phyloP scores from a whole-genome alignment of 768 basidiomycete species.

The Rhodotorula toruloides region DNA sequence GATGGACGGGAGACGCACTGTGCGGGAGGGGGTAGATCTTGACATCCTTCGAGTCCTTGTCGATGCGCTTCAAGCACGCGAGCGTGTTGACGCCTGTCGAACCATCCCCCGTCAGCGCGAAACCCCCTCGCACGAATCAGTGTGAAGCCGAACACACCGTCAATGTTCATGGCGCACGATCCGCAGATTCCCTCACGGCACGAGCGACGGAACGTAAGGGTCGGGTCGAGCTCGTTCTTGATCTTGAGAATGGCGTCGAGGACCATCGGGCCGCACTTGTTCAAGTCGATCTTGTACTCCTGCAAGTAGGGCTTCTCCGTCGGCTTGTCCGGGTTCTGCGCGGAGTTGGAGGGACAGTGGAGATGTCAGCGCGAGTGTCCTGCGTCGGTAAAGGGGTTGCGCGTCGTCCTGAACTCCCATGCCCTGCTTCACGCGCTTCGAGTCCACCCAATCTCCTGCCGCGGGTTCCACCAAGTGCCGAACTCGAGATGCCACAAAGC shows the following conservation, averaged over 20 bases:
- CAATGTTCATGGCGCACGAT: conserved; percentile 98
- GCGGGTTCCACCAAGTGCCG: no score
- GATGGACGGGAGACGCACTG: conserved; percentile 61
- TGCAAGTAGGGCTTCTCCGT: conserved; percentile 83
- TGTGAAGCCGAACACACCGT: conserved; percentile 57
- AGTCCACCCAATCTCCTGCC: no score
- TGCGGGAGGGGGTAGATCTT: conserved; percentile 98
- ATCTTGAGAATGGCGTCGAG: conserved; percentile 96
- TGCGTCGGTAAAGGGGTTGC: no score
- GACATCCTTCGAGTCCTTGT: conserved; percentile 66
- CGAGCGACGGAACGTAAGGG: conserved; percentile 88
- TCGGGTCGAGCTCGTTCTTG: conserved; percentile 97
- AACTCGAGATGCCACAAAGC: no score
- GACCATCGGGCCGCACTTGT: conserved; percentile 92
- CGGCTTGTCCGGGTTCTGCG: conserved; percentile 88
- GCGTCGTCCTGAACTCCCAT: no score
- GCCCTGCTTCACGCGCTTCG: no score
- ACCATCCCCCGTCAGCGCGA: background rate
- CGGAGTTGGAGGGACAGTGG: no score
- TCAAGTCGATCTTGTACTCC: conserved; percentile 84
- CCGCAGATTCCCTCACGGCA: conserved; percentile 96
- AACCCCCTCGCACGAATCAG: background rate
- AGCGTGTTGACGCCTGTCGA: conserved; percentile 65
- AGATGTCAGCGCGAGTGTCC: no score
- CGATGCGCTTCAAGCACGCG: conserved; percentile 92